phyloP scores from a whole-genome alignment of 371 early-diverging fungal genomes.

The Furculomyces boomerangus region DNA sequence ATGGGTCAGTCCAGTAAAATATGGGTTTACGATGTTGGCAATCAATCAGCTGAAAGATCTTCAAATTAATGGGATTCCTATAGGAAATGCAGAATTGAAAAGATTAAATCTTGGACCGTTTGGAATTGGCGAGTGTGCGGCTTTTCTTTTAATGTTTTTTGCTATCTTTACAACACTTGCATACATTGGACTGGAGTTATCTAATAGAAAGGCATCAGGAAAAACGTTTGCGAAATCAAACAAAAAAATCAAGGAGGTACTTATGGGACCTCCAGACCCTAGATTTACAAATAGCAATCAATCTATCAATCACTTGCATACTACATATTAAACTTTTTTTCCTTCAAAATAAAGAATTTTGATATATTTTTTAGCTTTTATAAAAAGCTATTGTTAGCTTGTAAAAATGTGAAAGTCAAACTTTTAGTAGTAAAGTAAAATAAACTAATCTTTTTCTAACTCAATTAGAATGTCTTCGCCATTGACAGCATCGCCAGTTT shows the following conservation, averaged over 20 bases:
- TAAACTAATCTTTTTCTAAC: conserved; percentile 31
- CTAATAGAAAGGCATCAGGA: neutral
- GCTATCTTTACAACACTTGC: conserved; percentile 7
- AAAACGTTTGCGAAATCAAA: neutral
- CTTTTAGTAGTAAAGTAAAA: neutral
- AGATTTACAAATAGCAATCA: neutral
- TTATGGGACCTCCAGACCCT: neutral
- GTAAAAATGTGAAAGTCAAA: neutral
- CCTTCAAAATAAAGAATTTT: too few relatives aligned
- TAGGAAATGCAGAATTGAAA: conserved; percentile 13
- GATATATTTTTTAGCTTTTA: too few relatives aligned
- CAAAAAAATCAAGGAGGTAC: neutral
- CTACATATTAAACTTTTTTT: neutral
- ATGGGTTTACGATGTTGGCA: conserved; percentile 33
- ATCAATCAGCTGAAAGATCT: conserved; percentile 27
- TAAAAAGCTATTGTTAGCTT: too few relatives aligned
- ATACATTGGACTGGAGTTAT: conserved; percentile 8
- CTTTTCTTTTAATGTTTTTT: conserved; percentile 7
- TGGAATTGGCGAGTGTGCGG: conserved; percentile 15
- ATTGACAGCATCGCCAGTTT: conserved; percentile 52
- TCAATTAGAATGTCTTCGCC: conserved; percentile 77
- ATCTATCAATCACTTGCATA: neutral
- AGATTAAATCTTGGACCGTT: conserved; percentile 14
- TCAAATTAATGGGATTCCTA: conserved; percentile 7
- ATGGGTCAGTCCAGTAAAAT: conserved; percentile 41